Percentiles rank a stretch among this genome's conserved stretches.
phyloP scores from a whole-genome alignment of 2,329 filamentous ascomycete species.

The Phialemoniopsis sp. region DNA sequence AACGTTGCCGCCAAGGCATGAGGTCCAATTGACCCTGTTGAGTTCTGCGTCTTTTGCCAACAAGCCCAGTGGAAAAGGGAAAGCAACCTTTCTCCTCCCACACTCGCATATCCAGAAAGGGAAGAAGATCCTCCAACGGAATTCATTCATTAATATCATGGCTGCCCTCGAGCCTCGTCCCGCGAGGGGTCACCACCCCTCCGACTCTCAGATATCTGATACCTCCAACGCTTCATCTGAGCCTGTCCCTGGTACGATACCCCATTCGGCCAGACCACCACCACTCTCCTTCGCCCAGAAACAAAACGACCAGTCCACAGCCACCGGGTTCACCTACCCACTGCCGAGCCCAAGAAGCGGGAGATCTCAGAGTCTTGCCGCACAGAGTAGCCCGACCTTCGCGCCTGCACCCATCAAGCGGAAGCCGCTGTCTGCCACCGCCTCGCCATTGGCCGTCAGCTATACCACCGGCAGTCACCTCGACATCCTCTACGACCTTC shows the following conservation, averaged over 20 bases:
- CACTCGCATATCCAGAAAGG: no score
- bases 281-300: constrained; percentile 6
- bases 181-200: constrained; percentile 5
- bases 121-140: no score
- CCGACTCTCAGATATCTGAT: constrained; percentile 10
- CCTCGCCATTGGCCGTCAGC: constrained; percentile 44
- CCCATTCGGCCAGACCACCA: constrained; percentile 6
- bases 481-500: constrained; percentile 31
- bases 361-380: constrained; percentile 22
- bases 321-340: constrained; percentile 2
- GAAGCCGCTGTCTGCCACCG: constrained; percentile 56
- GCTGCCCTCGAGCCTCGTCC: constrained; percentile 9
- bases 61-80: no score
- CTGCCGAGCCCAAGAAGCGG: constrained; percentile 20
- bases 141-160: constrained; percentile 10
- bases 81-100: no score
- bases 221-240: constrained; percentile 16
- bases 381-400: constrained; percentile 9
- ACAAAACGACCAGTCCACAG: background rate
- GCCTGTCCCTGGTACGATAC: constrained; percentile 5
- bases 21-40: no score
- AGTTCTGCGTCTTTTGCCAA: no score
- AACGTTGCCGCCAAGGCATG: no score
- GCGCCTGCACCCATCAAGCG: constrained; percentile 43
- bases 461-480: constrained; percentile 38